These are phyloP conservation scores for Citrus inodora DNA, from an alignment of 345 rosid genomes.

Conservation along the genomic window DNA sequence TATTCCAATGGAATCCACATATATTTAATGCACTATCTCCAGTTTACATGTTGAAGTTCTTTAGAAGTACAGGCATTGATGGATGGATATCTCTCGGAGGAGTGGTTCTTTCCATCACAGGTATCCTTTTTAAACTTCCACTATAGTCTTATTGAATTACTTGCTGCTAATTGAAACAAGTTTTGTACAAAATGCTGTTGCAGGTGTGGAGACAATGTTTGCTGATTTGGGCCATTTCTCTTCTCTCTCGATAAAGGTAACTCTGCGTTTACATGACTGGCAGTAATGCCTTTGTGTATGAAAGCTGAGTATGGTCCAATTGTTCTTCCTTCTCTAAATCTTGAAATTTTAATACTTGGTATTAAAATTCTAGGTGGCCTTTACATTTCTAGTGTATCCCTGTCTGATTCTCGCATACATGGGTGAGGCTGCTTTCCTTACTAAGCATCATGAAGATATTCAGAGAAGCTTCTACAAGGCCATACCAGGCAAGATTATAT, in stretches of 20 bases:
- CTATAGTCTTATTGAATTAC: neutral
- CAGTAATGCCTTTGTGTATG: neutral
- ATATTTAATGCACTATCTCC: constrained; percentile 78
- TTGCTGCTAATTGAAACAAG: constrained; percentile 12
- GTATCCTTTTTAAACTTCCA: constrained; percentile 28
- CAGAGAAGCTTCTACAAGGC: constrained; percentile 84
- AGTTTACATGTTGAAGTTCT: constrained; percentile 68
- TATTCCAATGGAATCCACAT: constrained; percentile 66
- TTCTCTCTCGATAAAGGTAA: constrained; percentile 75
- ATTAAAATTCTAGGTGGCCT: constrained; percentile 53
- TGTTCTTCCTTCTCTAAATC: constrained; percentile 4
- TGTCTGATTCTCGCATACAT: constrained; percentile 83
- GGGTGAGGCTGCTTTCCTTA: constrained; percentile 92
- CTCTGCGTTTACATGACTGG: neutral
- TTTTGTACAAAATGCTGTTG: constrained; percentile 5
- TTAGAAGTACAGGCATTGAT: constrained; percentile 57
- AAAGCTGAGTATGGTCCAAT: neutral
- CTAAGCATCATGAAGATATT: constrained; percentile 66
- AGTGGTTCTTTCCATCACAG: constrained; percentile 80
- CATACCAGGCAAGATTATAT: constrained; percentile 65
- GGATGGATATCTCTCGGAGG: constrained; percentile 96
- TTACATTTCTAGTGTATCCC: constrained; percentile 69
- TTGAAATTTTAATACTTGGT: neutral
- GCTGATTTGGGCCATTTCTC: constrained; percentile 91
- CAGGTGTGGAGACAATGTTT: constrained; percentile 88